Percentiles rank a stretch among this genome's conserved stretches.
Evolutionary conservation across 129 eudicot genomes (phyloP).

Genomic region (Flaveria linearis): DNA sequence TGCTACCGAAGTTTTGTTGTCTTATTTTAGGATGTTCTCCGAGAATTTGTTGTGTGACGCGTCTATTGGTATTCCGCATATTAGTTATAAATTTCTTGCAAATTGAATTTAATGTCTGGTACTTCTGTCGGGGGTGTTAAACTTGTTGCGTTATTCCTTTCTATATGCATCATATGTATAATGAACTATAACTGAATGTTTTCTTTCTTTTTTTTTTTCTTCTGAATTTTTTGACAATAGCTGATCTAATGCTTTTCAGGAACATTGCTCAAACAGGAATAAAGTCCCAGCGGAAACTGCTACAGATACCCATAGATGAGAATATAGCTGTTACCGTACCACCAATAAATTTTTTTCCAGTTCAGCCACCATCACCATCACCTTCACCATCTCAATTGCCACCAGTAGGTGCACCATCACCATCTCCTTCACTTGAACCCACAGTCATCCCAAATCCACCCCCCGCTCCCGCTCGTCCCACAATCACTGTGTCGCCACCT

Average conservation of each 20-base stretch:
- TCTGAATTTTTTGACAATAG: slow-evolving; percentile 25
- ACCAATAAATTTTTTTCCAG: background rate
- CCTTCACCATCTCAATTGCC: slow-evolving; percentile 19
- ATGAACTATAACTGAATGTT: background rate
- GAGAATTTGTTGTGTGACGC: background rate
- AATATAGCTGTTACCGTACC: background rate
- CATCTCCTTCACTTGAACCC: slow-evolving; percentile 41
- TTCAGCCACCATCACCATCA: background rate
- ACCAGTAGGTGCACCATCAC: slow-evolving; percentile 19
- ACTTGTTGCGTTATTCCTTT: background rate
- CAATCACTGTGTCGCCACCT: slow-evolving; percentile 28
- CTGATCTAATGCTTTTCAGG: slow-evolving; percentile 41
- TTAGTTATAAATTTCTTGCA: background rate
- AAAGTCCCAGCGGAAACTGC: slow-evolving; percentile 43
- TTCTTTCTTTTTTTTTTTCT: background rate
- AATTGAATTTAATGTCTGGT: background rate
- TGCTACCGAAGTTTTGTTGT: background rate
- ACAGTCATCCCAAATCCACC: slow-evolving; percentile 22
- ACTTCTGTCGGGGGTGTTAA: background rate
- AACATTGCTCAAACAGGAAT: slow-evolving; percentile 31
- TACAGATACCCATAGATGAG: background rate
- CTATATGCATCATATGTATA: background rate
- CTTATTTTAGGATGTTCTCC: background rate
- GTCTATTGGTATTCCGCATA: background rate
- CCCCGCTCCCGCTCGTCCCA: slow-evolving; percentile 15